Conservation (phyloP, 2,329 filamentous ascomycete genomes). For the Hymenoscyphus scutula region DNA sequence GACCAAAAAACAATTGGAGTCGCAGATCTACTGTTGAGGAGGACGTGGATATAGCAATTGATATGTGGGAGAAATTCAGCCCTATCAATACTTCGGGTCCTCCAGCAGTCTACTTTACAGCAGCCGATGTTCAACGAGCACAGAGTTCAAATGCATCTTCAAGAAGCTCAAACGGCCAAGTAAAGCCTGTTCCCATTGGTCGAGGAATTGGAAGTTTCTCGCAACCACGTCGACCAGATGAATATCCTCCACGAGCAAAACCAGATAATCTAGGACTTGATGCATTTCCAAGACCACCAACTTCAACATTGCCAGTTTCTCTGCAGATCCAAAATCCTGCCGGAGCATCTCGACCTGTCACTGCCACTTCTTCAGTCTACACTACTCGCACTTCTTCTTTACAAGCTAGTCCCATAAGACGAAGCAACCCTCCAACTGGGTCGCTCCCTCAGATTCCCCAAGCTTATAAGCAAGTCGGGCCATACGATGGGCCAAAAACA, state of each 20-base stretch:
- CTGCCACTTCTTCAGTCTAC: slow-evolving; percentile 18
- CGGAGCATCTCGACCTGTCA: slow-evolving; percentile 9
- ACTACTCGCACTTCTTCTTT: slow-evolving; percentile 11
- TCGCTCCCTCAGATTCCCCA: slow-evolving; percentile 10
- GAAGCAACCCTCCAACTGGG: slow-evolving; percentile 9
- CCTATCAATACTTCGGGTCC: slow-evolving; percentile 13
- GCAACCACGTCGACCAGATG: slow-evolving; percentile 25
- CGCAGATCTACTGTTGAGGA: slow-evolving; percentile 10
- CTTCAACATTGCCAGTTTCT: slow-evolving; percentile 11
- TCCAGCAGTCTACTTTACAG: slow-evolving; percentile 18
- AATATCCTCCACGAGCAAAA: slow-evolving; percentile 14
- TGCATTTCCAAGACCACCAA: slow-evolving; percentile 15
- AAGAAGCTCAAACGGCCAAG: slow-evolving; percentile 4
- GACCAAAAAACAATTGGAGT: neutral
- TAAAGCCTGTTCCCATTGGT: slow-evolving; percentile 12
- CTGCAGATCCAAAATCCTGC: slow-evolving; percentile 15
- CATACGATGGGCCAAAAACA: slow-evolving; percentile 26
- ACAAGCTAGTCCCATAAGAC: slow-evolving; percentile 10
- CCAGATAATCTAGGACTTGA: slow-evolving; percentile 10
- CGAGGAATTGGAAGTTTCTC: slow-evolving; percentile 27
- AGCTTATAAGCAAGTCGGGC: slow-evolving; percentile 24
- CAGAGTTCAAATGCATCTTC: neutral
- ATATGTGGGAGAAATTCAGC: slow-evolving; percentile 20
- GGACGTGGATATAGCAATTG: slow-evolving; percentile 16
- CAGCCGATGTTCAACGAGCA: slow-evolving; percentile 8